Evolutionary conservation across 78 protist genomes (phyloP).

Genomic region (Dictyostelium intermedium): DNA sequence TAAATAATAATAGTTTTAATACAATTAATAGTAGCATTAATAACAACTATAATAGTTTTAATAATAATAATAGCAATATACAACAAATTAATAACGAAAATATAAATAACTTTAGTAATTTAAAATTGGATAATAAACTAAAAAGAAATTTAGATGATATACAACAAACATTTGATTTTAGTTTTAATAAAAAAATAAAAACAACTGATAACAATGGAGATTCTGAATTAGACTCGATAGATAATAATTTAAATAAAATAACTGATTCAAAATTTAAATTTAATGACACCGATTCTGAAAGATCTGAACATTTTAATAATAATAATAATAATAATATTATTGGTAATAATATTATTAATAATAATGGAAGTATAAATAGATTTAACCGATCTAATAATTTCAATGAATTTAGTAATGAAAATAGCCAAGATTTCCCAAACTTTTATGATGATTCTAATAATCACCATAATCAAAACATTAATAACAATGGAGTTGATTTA

Average conservation of each 20-base stretch:
- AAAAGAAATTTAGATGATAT: constrained; percentile 17
- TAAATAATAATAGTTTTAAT: background rate
- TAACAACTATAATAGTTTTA: background rate
- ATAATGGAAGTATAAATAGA: background rate
- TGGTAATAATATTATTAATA: background rate
- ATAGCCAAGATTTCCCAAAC: background rate
- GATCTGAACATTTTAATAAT: background rate
- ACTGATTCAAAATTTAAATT: too few relatives aligned
- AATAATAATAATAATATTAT: too few relatives aligned
- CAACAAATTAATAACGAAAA: background rate
- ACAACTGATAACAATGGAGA: background rate
- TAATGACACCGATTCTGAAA: background rate
- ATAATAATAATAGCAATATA: background rate
- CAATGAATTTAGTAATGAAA: background rate
- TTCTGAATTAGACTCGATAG: background rate
- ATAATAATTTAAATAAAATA: constrained; percentile 2
- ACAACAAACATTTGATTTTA: background rate
- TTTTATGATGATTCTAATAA: background rate
- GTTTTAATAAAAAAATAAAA: background rate
- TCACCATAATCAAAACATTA: background rate
- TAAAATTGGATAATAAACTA: constrained; percentile 9
- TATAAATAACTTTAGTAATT: constrained; percentile 8
- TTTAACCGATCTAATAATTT: background rate
- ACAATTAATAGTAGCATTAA: too few relatives aligned
- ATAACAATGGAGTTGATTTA: background rate